Base-by-base conservation (phyloP, 371 early-diverging fungal genomes). In the Apophysomyces trapeziformis region DNA sequence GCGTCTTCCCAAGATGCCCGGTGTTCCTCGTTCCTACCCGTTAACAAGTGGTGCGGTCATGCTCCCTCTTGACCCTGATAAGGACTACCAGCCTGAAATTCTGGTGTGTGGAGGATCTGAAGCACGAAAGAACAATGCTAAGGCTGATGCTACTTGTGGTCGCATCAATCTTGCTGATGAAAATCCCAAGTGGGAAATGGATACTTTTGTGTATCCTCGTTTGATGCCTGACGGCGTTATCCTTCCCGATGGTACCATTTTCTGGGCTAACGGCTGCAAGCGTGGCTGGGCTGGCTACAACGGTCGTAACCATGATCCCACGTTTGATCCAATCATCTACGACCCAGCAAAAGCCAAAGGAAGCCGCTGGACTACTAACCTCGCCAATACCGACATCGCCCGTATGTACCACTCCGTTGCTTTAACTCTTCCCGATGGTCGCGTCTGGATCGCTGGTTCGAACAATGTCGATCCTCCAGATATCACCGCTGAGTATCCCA, bases 331-430 rank as follows among this genome's bases (percentile, higher is more conserved):
- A 0, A 38, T 83, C 7, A 74, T 89, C 36, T 91, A 89, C 62
- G 78, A 86, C 36, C 85, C 85, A 12, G 58, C 60, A 4, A 73
- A 73, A 13, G 78, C 80, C 1, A 41, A 65, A 5, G 85, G 78
- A 1, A 32, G 75, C 2, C 73, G 85, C 32, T 85, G 85, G 85
- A 69, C 61, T 3, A 64, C 82, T 12, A 73, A 68, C 2, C 50
- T 82, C n/a, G 79, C 74, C 8, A 68, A 63, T n/a, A 85, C 89
- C 6, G 80, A 85, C 61, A 85, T 90, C 72, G 84, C 89, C 0
- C 76, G 91, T 16, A 82, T 90, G 84, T 90, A 90, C 62, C 89
- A 89, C 64, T 90, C 90, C 0, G 84, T 85, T 0, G 89, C 89
- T 0, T 68, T 80, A 13, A 75, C 89, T 0, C 61, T 91, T 14